Evolutionary conservation across 1,284 basidiomycete species (phyloP), one percentile per base, ranked within the genome.

Genomic region (Bondarzewia mesenterica): DNA sequence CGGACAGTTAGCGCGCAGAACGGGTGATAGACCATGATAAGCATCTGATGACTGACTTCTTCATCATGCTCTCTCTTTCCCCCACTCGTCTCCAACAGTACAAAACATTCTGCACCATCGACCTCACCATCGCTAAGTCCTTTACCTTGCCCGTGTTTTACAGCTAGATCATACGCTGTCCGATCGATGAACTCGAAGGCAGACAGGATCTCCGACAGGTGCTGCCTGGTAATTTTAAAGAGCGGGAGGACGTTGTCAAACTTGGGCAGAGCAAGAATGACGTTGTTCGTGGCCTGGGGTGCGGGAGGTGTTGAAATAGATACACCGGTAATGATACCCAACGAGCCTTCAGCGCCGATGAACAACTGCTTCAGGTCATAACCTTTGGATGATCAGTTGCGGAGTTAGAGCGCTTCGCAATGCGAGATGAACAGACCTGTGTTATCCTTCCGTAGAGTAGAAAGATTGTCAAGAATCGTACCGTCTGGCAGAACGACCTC

Each of bases 341-440:
- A 82, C 0, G 93, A 95, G 47, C 96, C 96, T 65, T 99, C 96
- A 8, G 90, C 87, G 18, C 96, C 96, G 58, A 99, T 97, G 67
- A 99, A 99, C 6, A 99, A 79, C 64, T 99, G 96, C 68, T 99
- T 99, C 44, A 99, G 74, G 65, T 99, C 96, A 63, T 97, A 95
- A n/a, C 95, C 93, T 93, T 55, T 38, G 16, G 15, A 22, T 44
- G 40, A 38, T 41, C 15, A 44, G 47, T 37, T 37, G 42, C n/a
- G 35, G 16, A 3, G 15, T 4, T 29, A 15, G n/a, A 46, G 46
- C 49, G 37, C n/a, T 26, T 27, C 40, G 44, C 5, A 29, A 40
- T 6, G 23, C 32, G 20, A 44, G n/a, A 14, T 48, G 25, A 8
- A 60, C 75, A 52, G 50, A 87, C 93, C 94, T 2, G 96, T 99